Conservation (phyloP, 805 yeast genomes). For the Ogataea glucozyma region DNA sequence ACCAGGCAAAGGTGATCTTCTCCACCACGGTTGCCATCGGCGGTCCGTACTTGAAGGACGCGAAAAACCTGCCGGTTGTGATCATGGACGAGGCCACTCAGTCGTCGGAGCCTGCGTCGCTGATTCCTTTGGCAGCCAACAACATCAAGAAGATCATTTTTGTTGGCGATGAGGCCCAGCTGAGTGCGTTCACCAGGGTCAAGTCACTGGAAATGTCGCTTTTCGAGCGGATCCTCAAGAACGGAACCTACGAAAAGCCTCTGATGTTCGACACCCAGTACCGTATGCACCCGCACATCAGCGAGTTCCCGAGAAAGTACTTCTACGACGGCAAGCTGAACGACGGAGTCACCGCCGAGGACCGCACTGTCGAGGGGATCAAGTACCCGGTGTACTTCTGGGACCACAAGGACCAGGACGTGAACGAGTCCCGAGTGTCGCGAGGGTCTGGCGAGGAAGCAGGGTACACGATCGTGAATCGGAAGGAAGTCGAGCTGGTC, state of each 20-base stretch:
- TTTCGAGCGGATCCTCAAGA: conserved; percentile 64
- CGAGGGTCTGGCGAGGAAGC: conserved; percentile 38
- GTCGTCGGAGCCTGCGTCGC: conserved; percentile 69
- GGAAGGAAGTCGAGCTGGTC: conserved; percentile 51
- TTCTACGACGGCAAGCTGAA: conserved; percentile 72
- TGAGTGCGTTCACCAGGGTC: conserved; percentile 69
- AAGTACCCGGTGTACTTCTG: conserved; percentile 60
- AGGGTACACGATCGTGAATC: conserved; percentile 62
- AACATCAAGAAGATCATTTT: conserved; percentile 67
- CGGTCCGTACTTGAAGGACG: conserved; percentile 58
- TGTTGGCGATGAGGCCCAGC: conserved; percentile 78
- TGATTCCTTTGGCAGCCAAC: conserved; percentile 69
- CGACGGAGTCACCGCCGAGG: conserved; percentile 64
- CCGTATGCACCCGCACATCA: conserved; percentile 95
- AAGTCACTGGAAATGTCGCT: conserved; percentile 66
- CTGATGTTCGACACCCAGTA: conserved; percentile 80
- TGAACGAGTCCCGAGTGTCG: conserved; percentile 49
- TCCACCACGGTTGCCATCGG: conserved; percentile 76
- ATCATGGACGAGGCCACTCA: conserved; percentile 82
- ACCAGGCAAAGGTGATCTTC: conserved; percentile 68
- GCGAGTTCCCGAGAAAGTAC: conserved; percentile 76
- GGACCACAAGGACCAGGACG: conserved; percentile 50
- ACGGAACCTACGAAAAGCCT: conserved; percentile 60
- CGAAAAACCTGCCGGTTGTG: conserved; percentile 55
- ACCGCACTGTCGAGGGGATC: conserved; percentile 48